A percentile compares a stretch with the other conserved stretches of the same genome.
phyloP scores from a whole-genome alignment of 371 early-diverging fungal species.

The Polyrhizophydium stewartii region DNA sequence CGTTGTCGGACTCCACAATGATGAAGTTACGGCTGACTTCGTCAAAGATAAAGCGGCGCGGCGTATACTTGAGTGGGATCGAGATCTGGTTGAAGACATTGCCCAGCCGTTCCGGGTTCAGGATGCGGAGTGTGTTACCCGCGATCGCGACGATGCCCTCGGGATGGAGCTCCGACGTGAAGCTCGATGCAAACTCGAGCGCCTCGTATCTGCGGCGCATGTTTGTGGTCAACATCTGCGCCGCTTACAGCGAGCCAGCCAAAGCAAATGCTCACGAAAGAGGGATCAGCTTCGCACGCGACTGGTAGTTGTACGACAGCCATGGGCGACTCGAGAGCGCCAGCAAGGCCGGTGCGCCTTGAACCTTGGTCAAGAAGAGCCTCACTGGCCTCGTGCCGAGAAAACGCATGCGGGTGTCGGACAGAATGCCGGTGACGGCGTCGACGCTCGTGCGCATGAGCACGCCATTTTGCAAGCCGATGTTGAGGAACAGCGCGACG shows the following conservation, averaged over 20 bases:
- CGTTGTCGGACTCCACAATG: constrained; percentile 84
- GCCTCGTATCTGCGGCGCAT: constrained; percentile 59
- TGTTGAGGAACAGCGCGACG: constrained; percentile 75
- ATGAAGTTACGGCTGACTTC: constrained; percentile 74
- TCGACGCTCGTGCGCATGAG: constrained; percentile 85
- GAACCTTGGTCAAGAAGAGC: constrained; percentile 63
- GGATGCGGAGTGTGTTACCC: constrained; percentile 71
- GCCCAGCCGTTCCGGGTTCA: constrained; percentile 82
- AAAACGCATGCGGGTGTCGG: constrained; percentile 84
- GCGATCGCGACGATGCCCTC: constrained; percentile 89
- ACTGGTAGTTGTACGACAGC: constrained; percentile 81
- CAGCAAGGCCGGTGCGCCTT: constrained; percentile 67
- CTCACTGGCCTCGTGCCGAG: constrained; percentile 83
- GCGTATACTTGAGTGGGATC: constrained; percentile 86
- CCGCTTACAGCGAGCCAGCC: not conserved
- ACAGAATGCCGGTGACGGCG: constrained; percentile 74
- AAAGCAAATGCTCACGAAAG: constrained; percentile 28
- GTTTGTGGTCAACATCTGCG: no score
- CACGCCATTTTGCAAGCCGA: constrained; percentile 89
- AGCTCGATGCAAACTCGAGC: constrained; percentile 79
- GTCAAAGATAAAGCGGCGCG: constrained; percentile 76
- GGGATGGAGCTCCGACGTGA: constrained; percentile 83
- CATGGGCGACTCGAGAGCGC: constrained; percentile 87
- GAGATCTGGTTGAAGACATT: constrained; percentile 76
- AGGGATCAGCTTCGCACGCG: constrained; percentile 55